These are phyloP conservation scores for Hebeloma cylindrosporum DNA, from an alignment of 768 basidiomycete species.

Conservation along the genomic window DNA sequence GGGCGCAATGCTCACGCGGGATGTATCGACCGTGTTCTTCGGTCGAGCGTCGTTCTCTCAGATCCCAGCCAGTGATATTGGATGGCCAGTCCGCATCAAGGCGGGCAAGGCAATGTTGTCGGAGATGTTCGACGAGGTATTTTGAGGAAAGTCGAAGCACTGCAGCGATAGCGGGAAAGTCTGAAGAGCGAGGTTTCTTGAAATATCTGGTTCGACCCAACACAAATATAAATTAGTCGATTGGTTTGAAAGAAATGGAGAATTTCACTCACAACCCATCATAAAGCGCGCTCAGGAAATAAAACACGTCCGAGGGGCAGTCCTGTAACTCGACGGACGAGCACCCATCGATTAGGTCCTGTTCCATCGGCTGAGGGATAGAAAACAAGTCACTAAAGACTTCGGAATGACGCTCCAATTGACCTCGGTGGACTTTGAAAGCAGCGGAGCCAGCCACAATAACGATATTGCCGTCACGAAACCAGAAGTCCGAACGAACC, in stretches of 20 bases:
- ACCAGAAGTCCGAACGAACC: slow-evolving; percentile 66
- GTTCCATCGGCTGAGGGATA: slow-evolving; percentile 55
- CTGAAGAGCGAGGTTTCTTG: slow-evolving; percentile 43
- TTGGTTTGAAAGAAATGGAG: too few species aligned
- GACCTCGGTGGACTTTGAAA: slow-evolving; percentile 76
- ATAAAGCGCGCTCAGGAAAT: slow-evolving; percentile 68
- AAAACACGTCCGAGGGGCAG: slow-evolving; percentile 62
- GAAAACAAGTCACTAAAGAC: slow-evolving; percentile 70
- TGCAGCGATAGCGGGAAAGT: slow-evolving; percentile 60
- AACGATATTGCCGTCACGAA: slow-evolving; percentile 68
- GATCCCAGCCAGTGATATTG: slow-evolving; percentile 68
- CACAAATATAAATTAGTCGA: background rate
- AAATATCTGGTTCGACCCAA: slow-evolving; percentile 49
- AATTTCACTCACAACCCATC: slow-evolving; percentile 75
- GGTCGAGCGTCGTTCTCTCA: slow-evolving; percentile 56
- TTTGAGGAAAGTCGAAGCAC: slow-evolving; percentile 74
- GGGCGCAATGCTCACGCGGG: slow-evolving; percentile 58
- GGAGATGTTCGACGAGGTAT: slow-evolving; percentile 71
- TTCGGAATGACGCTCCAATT: slow-evolving; percentile 73
- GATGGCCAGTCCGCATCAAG: slow-evolving; percentile 67
- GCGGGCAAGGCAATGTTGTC: slow-evolving; percentile 56
- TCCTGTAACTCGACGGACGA: slow-evolving; percentile 63
- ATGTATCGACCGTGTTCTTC: slow-evolving; percentile 51
- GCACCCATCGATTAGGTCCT: slow-evolving; percentile 57
- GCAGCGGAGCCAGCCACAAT: slow-evolving; percentile 55